Conservation (phyloP, 148 eudicot species). For the Vaccinium macrocarpon region DNA sequence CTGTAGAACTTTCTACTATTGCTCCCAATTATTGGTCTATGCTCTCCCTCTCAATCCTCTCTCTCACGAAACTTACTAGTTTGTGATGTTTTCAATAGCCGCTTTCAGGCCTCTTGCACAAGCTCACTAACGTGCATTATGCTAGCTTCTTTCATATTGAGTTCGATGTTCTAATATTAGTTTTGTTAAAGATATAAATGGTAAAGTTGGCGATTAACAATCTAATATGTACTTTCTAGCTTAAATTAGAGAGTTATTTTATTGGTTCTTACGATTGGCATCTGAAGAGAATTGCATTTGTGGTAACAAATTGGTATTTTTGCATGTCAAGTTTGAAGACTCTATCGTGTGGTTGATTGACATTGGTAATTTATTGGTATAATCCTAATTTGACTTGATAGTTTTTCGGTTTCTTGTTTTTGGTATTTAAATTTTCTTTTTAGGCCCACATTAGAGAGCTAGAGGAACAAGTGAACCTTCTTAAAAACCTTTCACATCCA, state of each 20-base stretch:
- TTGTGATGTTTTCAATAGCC: neutral
- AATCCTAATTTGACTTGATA: neutral
- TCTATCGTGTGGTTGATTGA: conserved; percentile 27
- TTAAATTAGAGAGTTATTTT: neutral
- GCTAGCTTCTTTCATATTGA: neutral
- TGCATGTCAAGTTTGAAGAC: neutral
- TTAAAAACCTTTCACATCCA: conserved; percentile 85
- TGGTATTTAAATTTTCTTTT: neutral
- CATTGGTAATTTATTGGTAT: neutral
- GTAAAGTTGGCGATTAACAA: no score
- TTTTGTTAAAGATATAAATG: no score
- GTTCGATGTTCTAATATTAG: neutral
- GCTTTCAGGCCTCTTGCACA: neutral
- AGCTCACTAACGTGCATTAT: neutral
- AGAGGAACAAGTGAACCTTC: conserved; percentile 91
- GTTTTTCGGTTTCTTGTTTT: neutral
- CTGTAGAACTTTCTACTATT: neutral
- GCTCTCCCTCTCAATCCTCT: neutral
- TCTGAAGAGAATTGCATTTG: neutral
- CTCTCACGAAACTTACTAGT: neutral
- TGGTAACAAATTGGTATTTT: neutral
- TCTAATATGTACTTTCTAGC: neutral
- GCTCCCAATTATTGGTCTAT: neutral
- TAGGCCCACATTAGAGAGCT: conserved; percentile 89
- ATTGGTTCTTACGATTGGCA: neutral